Base-by-base conservation (phyloP, 768 basidiomycete species). In the Udeniomyces megalosporus region DNA sequence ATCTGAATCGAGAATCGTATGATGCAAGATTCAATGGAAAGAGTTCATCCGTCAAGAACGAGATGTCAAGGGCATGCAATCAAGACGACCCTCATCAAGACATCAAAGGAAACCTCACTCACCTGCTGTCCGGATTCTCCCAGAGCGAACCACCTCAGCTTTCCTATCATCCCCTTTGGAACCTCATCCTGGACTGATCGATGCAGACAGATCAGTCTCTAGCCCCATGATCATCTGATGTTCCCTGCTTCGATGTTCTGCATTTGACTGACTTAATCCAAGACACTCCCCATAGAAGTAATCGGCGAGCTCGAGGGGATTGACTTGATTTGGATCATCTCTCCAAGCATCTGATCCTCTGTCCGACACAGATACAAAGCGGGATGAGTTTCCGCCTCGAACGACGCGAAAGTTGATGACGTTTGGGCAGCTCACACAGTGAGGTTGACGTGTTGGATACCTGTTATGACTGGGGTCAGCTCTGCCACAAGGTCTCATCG, bases 71-170 rank as follows among this genome's bases (percentile, higher is more conserved):
- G 29, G 20, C 17, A 35, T 11, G 24, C 6, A 50, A 1, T n/a
- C n/a, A n/a, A n/a, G n/a, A n/a, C n/a, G n/a, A n/a, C n/a, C n/a
- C 28, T 5, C 50, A 28, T 52, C 11, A 15, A 20, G 50, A n/a
- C 11, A 5, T 24, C 50, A 26, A 26, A 22, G 24, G 17, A 15
- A 52, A 52, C 2, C 22, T 26, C 17, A 48, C 53, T 1, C 20
- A 62, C 61, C 47, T 62, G 61, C 22, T 62, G 61, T 10, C 45
- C 24, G 0, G 53, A 32, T 1, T 42, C 38, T 29, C 61, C 61
- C 29, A 62, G 26, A 5, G 52, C n/a, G 54, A 62, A 62, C 61
- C 61, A 62, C 11, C 61, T n/a, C 12, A 62, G 54, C 15, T 55
- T 56, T 1, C 54, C 54, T 5, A 56, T 31, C 61, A 62, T 62